phyloP scores from a whole-genome alignment of 2,329 filamentous ascomycete species.

The Ambrosiella xylebori region DNA sequence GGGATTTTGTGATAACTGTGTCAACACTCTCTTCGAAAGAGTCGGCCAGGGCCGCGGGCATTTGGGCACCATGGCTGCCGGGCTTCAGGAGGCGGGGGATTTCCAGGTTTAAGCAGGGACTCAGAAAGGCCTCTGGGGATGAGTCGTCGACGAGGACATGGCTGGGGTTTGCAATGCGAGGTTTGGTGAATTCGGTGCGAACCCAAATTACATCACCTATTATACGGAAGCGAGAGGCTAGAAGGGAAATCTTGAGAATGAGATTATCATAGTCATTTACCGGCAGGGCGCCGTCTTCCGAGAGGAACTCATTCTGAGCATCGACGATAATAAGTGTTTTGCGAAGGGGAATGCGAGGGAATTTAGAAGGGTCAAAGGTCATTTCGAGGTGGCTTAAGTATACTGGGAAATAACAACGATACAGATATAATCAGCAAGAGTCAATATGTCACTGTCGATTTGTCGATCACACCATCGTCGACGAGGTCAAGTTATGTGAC shows the following conservation, averaged over 20 bases:
- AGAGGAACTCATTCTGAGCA: slow-evolving; percentile 78
- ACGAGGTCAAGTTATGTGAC: neutral
- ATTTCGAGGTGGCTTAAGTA: neutral
- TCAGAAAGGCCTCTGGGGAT: slow-evolving; percentile 31
- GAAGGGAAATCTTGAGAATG: slow-evolving; percentile 44
- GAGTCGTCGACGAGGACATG: slow-evolving; percentile 12
- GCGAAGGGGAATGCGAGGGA: slow-evolving; percentile 40
- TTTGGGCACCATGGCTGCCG: slow-evolving; percentile 31
- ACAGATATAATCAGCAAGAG: too few relatives aligned
- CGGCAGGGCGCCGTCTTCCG: slow-evolving; percentile 47
- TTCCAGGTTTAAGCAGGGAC: slow-evolving; percentile 15
- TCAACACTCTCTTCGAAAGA: slow-evolving; percentile 32
- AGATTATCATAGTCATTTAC: slow-evolving; percentile 48
- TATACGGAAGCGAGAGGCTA: slow-evolving; percentile 57
- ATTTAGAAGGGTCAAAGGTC: slow-evolving; percentile 33
- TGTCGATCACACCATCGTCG: neutral
- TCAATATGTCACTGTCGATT: neutral
- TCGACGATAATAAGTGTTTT: slow-evolving; percentile 69
- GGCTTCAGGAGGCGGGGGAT: slow-evolving; percentile 18
- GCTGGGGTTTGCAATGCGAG: slow-evolving; percentile 22
- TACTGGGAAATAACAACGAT: too few relatives aligned
- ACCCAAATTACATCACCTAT: slow-evolving; percentile 68
- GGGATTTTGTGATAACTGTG: slow-evolving; percentile 45
- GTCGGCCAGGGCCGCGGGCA: slow-evolving; percentile 26
- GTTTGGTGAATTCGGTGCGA: slow-evolving; percentile 53